Percentiles rank a stretch among this genome's conserved stretches.
Evolutionary conservation across 305 asterid species (phyloP).

Genomic region (Rubia peregrina): DNA sequence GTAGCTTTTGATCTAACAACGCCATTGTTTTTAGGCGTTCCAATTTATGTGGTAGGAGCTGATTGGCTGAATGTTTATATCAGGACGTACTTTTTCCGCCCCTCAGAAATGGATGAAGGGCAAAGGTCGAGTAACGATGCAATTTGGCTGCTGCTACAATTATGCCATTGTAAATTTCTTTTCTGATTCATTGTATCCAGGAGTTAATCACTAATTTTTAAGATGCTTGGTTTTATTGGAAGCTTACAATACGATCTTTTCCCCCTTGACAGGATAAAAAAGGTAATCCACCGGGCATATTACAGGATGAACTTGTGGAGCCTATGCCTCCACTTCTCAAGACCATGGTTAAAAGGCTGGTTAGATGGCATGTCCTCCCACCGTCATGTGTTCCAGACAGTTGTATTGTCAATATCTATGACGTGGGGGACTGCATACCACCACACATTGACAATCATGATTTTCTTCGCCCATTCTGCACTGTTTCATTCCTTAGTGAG

Average conservation of each 20-base stretch:
- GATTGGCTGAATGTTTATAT: constrained; percentile 17
- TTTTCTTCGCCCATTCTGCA: constrained; percentile 83
- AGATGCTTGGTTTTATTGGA: background rate
- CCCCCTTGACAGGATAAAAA: constrained; percentile 58
- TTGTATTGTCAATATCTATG: constrained; percentile 82
- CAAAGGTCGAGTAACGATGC: constrained; percentile 87
- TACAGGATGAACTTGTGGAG: constrained; percentile 56
- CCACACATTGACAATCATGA: constrained; percentile 95
- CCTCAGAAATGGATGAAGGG: constrained; percentile 95
- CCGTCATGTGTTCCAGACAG: constrained; percentile 90
- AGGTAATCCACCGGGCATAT: constrained; percentile 88
- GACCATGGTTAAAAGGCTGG: constrained; percentile 79
- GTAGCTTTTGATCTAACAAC: background rate
- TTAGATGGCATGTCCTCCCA: constrained; percentile 81
- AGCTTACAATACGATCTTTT: constrained; percentile 10
- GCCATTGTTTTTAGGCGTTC: constrained; percentile 5
- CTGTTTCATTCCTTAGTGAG: constrained; percentile 86
- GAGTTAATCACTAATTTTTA: background rate
- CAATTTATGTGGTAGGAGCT: constrained; percentile 7
- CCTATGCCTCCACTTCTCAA: constrained; percentile 73
- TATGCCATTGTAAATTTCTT: constrained; percentile 49
- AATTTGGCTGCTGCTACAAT: constrained; percentile 95
- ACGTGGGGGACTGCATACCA: constrained; percentile 94
- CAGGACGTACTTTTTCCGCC: constrained; percentile 75
- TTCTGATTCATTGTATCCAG: background rate